A percentile compares a stretch with the other conserved stretches of the same genome.
Conservation (phyloP, 176 grass and related monocot genomes). For the Musa schizocarpa region DNA sequence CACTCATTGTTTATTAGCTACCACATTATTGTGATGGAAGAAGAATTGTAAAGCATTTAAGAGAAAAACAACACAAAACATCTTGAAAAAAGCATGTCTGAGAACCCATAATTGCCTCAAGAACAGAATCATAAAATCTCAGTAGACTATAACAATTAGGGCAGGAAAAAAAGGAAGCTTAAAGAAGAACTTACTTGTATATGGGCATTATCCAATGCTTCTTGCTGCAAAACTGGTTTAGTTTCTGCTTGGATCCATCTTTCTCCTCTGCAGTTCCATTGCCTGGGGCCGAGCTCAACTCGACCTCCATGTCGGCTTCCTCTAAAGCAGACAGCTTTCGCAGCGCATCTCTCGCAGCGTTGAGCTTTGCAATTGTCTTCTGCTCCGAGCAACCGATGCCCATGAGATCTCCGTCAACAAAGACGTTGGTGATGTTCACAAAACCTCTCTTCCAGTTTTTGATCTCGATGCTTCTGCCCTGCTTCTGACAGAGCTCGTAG, state of each 20-base stretch:
- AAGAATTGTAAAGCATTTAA: no score
- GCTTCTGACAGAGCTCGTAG: slow-evolving; percentile 62
- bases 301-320: slow-evolving; percentile 8
- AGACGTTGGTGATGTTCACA: slow-evolving; percentile 38
- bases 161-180: no score
- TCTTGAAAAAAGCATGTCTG: no score
- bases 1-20: no score
- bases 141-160: no score
- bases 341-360: slow-evolving; percentile 64
- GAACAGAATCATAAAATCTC: no score
- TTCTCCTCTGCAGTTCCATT: slow-evolving; percentile 36
- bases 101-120: no score
- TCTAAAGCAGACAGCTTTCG: slow-evolving; percentile 24
- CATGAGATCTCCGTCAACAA: slow-evolving; percentile 42
- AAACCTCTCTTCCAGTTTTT: slow-evolving; percentile 43
- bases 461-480: slow-evolving; percentile 48
- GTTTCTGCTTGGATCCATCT: slow-evolving; percentile 57
- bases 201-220: slow-evolving; percentile 49
- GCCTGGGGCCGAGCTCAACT: slow-evolving; percentile 1
- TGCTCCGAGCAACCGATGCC: slow-evolving; percentile 61
- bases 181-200: slow-evolving; percentile 52
- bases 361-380: slow-evolving; percentile 68
- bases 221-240: slow-evolving; percentile 46
- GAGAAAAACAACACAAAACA: no score
- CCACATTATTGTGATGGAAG: no score